Base-by-base conservation (phyloP, 345 rosid genomes). In the Schrenkiella parvula region DNA sequence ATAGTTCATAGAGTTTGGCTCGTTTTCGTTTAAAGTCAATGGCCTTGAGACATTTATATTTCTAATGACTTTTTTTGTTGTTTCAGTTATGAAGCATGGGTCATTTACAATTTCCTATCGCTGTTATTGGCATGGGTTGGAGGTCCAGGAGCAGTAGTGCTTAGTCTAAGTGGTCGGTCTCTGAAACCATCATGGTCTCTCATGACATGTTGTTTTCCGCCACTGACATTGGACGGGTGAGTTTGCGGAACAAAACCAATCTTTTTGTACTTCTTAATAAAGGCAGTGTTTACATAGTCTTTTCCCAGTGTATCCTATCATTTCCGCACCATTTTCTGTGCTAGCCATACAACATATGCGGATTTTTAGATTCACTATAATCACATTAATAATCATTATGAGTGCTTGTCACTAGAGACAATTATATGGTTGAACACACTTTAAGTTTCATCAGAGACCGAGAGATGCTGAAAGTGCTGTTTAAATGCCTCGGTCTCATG, bases 21-120 rank as follows among this genome's bases (percentile, higher is more conserved):
- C 63, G n/a, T 23, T 39, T 12, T 35, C 2, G 3, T 48, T 2
- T 13, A 39, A 13, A 25, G 13, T 63, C 55, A 31, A 14, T 62
- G 43, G 54, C 8, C 19, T 52, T 9, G 9, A 51, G 19, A 28
- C 35, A 28, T 54, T 21, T 31, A 3, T 21, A 37, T 63, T 57
- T 59, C 32, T 54, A 15, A 44, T 54, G 64, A 26, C 19, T 29
- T 11, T 52, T 62, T 25, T 54, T 50, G 23, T 55, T 82, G 63
- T 85, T 81, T 68, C 93, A 93, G 98, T 19, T 93, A 93, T 80
- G 98, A 93, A 81, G 98, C 98, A 58, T 93, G 98, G 98, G 98
- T 93, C 79, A 93, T 93, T 51, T 93, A 93, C 71, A 93, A 93
- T 68, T 93, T 93, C 79, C 66, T 93, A 60, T 87, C 97, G 4